These are phyloP conservation scores for Oryza meridionalis DNA, from an alignment of 176 grass and related monocot species.

Conservation along the genomic window DNA sequence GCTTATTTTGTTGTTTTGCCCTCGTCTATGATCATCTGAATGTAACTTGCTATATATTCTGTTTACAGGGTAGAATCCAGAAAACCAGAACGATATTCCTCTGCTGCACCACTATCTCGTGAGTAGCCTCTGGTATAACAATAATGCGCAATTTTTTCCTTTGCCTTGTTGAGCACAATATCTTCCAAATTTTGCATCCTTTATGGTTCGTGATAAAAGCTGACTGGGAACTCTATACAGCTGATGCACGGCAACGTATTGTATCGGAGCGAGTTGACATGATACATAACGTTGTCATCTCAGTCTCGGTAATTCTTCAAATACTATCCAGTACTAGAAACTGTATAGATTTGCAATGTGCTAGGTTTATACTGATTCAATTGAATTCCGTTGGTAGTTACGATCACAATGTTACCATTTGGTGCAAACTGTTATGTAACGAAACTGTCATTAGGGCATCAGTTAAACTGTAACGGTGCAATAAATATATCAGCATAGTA, in stretches of 20 bases:
- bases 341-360: not conserved
- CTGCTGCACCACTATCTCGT: constrained; percentile 89
- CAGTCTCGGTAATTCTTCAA: constrained; percentile 80
- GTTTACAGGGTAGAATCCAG: constrained; percentile 87
- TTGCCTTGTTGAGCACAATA: constrained; percentile 16
- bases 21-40: constrained; percentile 8
- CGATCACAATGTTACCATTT: constrained; percentile 2
- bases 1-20: constrained; percentile 15
- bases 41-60: constrained; percentile 30
- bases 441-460: not conserved
- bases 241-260: constrained; percentile 96
- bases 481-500: not conserved
- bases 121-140: constrained; percentile 54
- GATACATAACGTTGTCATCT: constrained; percentile 88
- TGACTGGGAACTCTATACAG: constrained; percentile 57
- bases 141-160: not conserved
- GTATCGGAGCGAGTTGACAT: constrained; percentile 94
- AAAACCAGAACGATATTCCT: constrained; percentile 94
- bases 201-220: constrained; percentile 6
- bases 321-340: constrained; percentile 28
- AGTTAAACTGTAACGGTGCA: not conserved
- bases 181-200: not conserved
- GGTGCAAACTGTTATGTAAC: not conserved
- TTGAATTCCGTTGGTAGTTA: not conserved
- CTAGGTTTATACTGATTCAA: not conserved